Conservation (phyloP, 2,329 filamentous ascomycete species). For the Arachnopeziza araneosa region DNA sequence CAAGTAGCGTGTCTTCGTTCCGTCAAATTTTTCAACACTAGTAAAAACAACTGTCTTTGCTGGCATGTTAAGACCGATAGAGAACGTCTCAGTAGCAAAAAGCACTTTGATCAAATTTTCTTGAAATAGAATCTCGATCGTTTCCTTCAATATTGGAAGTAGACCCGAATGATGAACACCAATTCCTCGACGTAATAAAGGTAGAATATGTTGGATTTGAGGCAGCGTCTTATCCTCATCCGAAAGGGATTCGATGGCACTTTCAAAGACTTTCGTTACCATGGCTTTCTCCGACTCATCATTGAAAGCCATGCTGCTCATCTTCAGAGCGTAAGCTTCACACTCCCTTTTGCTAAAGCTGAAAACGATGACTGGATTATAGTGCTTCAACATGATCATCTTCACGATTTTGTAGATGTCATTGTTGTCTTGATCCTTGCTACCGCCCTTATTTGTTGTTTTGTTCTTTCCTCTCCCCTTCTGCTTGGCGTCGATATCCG, state of each 20-base stretch:
- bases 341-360: conserved; percentile 98
- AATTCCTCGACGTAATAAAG: conserved; percentile 83
- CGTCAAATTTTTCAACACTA: conserved; percentile 92
- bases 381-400: conserved; percentile 98
- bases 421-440: conserved; percentile 53
- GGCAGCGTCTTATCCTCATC: conserved; percentile 85
- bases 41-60: conserved; percentile 99
- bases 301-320: conserved; percentile 87
- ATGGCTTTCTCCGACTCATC: conserved; percentile 92
- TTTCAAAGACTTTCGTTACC: conserved; percentile 90
- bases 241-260: conserved; percentile 85
- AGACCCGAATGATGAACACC: conserved; percentile 96
- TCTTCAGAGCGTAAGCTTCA: conserved; percentile 81
- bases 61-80: conserved; percentile 97
- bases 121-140: conserved; percentile 97
- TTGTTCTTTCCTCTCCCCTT: conserved; percentile 91
- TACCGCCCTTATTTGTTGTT: conserved; percentile 83
- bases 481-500: conserved; percentile 70
- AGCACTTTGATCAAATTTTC: conserved; percentile 96
- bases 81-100: conserved; percentile 97
- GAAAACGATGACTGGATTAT: conserved; percentile 98
- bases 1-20: conserved; percentile 70
- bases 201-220: conserved; percentile 86
- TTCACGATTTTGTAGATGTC: conserved; percentile 98
- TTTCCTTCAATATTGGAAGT: conserved; percentile 93